Evolutionary conservation across 2,329 filamentous ascomycete species (phyloP).

Genomic region (Colletotrichum caudatum): DNA sequence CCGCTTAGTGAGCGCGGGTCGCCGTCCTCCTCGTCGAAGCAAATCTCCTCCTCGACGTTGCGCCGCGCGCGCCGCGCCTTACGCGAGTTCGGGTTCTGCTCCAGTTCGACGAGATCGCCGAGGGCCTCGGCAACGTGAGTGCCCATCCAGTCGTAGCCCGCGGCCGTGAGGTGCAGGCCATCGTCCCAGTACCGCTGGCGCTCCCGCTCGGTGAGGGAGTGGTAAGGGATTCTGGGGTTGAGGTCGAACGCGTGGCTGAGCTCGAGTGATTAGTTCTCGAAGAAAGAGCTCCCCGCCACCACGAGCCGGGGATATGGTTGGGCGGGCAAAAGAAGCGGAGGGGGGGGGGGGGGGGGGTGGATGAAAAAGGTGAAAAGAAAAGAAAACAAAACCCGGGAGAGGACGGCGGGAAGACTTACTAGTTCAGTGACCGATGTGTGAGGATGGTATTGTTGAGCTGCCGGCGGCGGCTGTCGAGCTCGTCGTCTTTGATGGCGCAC

Average conservation of each 20-base stretch:
- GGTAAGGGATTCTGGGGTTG: conserved; percentile 65
- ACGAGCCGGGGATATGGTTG: no score
- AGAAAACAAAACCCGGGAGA: background rate
- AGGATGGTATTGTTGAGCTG: conserved; percentile 67
- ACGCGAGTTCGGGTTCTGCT: conserved; percentile 35
- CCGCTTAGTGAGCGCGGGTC: conserved; percentile 60
- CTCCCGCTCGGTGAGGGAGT: conserved; percentile 59
- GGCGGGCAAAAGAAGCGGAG: background rate
- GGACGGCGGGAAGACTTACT: conserved; percentile 57
- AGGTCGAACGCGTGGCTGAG: conserved; percentile 69
- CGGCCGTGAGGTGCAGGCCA: conserved; percentile 67
- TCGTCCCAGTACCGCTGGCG: conserved; percentile 70
- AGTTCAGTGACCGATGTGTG: conserved; percentile 60
- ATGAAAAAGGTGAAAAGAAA: background rate
- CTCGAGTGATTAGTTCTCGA: conserved; percentile 7
- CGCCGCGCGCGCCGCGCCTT: conserved; percentile 47
- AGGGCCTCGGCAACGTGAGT: conserved; percentile 66
- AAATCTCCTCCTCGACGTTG: conserved; percentile 53
- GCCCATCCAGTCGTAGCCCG: conserved; percentile 74
- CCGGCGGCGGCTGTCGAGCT: conserved; percentile 53
- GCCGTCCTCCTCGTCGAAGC: conserved; percentile 64
- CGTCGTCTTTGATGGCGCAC: conserved; percentile 49
- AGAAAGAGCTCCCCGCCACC: background rate
- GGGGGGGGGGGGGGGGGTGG: background rate
- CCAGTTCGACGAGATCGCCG: conserved; percentile 54